phyloP scores from a whole-genome alignment of 768 basidiomycete species.

The Boletus coccyginus region DNA sequence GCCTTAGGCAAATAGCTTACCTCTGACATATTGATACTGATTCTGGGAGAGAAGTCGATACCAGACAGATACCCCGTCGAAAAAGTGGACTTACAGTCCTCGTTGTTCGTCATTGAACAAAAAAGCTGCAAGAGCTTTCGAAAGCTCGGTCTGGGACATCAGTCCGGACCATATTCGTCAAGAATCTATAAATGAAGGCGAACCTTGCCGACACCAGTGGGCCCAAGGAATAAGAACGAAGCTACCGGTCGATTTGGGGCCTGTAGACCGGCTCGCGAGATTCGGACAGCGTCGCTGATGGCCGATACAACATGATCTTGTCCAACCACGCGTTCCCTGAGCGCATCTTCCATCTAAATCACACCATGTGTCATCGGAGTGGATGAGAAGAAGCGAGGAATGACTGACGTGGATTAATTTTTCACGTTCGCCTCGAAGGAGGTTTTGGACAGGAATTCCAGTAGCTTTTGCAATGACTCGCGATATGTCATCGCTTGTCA shows the following conservation, averaged over 20 bases:
- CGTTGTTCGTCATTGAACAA: slow-evolving; percentile 87
- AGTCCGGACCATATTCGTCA: neutral
- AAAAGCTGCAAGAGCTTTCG: slow-evolving; percentile 85
- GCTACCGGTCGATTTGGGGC: slow-evolving; percentile 88
- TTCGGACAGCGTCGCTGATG: slow-evolving; percentile 86
- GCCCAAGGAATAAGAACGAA: slow-evolving; percentile 88
- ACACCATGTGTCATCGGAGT: neutral
- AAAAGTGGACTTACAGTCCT: slow-evolving; percentile 59
- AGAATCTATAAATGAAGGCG: neutral
- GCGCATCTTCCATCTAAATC: slow-evolving; percentile 79
- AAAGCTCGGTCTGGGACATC: slow-evolving; percentile 65
- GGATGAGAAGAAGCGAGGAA: neutral
- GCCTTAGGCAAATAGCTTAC: slow-evolving; percentile 15
- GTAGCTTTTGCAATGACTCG: slow-evolving; percentile 86
- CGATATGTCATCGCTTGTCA: slow-evolving; percentile 87
- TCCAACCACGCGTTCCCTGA: slow-evolving; percentile 77
- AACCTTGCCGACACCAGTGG: slow-evolving; percentile 85
- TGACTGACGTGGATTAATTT: slow-evolving; percentile 78
- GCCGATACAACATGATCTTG: slow-evolving; percentile 87
- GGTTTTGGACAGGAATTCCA: slow-evolving; percentile 86
- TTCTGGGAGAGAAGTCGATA: slow-evolving; percentile 40
- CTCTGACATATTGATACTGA: slow-evolving; percentile 96
- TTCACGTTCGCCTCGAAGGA: slow-evolving; percentile 87
- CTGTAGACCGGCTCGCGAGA: slow-evolving; percentile 88
- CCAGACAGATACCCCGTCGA: neutral